Base-by-base conservation (phyloP, 176 grass and related monocot genomes). In the Oryza officinalis region DNA sequence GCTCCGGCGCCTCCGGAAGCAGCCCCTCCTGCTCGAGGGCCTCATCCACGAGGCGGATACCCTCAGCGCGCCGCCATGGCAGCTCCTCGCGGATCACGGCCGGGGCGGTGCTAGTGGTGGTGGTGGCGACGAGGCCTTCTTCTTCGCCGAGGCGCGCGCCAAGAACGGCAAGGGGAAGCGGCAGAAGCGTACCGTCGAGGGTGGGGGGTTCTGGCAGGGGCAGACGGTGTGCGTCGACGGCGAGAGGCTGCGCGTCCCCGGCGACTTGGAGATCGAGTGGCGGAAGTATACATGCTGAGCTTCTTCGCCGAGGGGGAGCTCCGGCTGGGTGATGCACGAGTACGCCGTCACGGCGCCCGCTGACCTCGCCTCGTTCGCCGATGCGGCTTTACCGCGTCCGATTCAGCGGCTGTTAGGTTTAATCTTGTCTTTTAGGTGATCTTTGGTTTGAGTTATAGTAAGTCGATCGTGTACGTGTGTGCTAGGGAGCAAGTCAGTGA, bases 281-380 rank as follows among this genome's bases (percentile, higher is more conserved):
- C 37, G 37, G 8, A 38, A 38, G 7, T 67, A n/a, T n/a, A 50
- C 20, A 10, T 8, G 6, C 60, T 88, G 17, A 88, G 79, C 75
- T 83, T 74, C 46, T 35, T 75, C 7, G 2, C 0, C 6, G 15
- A 25, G 2, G 6, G n/a, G 10, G 31, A 80, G 76, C 81, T 74
- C 40, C 7, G 81, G 81, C 12, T 83, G 81, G 81, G 81, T 83
- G 20, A 25, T 83, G 71, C 70, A 83, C 81, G 70, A 83, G 81
- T 83, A 83, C 59, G n/a, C 27, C 40, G 8, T 83, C 57, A n/a
- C 40, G 23, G 23, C 59, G 40, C 27, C 59, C 27, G 2, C 44
- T 0, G 59, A 63, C 9, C n/a, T 63, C 6, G 59, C 59, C 59
- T 23, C 59, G n/a, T 26, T n/a, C 59, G 59, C 59, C 59, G 8